phyloP scores from a whole-genome alignment of 2,329 filamentous ascomycete genomes.

The Triangularia setosa region DNA sequence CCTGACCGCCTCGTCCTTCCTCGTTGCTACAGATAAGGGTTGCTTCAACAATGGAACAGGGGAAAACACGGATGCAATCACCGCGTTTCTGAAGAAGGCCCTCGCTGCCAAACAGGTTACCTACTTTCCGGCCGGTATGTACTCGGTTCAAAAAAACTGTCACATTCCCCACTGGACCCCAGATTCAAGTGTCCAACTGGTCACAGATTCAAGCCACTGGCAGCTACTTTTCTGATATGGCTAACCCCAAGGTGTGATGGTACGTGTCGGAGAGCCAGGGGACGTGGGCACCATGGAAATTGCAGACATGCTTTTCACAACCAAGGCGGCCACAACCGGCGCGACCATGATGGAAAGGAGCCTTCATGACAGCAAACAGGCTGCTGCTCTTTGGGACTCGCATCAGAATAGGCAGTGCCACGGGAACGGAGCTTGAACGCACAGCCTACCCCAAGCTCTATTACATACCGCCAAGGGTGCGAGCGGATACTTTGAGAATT shows the following conservation, averaged over 20 bases:
- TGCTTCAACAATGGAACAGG: conserved; percentile 66
- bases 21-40: conserved; percentile 59
- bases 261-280: conserved; percentile 57
- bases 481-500: conserved; percentile 42
- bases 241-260: conserved; percentile 60
- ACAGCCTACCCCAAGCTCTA: conserved; percentile 59
- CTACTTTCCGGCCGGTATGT: conserved; percentile 61
- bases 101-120: conserved; percentile 47
- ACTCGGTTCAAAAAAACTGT: conserved; percentile 55
- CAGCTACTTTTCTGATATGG: conserved; percentile 52
- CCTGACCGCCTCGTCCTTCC: conserved; percentile 48
- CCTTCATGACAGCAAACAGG: conserved; percentile 42
- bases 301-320: conserved; percentile 68
- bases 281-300: conserved; percentile 65
- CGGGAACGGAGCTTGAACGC: conserved; percentile 64
- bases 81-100: conserved; percentile 30
- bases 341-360: conserved; percentile 73
- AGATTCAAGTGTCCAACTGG: conserved; percentile 50
- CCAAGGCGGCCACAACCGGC: conserved; percentile 61
- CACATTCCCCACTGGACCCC: conserved; percentile 42
- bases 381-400: conserved; percentile 67
- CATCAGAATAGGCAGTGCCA: conserved; percentile 67
- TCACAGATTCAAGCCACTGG: conserved; percentile 52
- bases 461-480: conserved; percentile 40
- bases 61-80: conserved; percentile 51